Evolutionary conservation across 495 filamentous ascomycete species (phyloP), one percentile per base, ranked within the genome.

Genomic region (Clohesyomyces aquaticus): DNA sequence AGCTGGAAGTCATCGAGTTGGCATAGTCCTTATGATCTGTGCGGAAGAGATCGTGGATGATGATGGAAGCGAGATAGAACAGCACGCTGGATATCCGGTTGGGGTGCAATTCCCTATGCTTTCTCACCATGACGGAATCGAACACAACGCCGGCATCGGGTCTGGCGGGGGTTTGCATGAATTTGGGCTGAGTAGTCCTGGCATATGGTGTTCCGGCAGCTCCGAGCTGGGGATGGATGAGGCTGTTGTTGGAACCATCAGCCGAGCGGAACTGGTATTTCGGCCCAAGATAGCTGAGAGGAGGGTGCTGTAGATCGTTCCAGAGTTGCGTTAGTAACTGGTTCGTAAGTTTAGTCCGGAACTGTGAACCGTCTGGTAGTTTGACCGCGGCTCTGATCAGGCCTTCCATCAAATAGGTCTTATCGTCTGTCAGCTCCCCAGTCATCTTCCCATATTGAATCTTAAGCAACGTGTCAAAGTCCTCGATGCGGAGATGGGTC

Each of bases 21-120:
- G 77, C 82, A 26, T 68, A 72, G 67, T 89, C 80, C 0, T 66
- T 61, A 18, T 80, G 82, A 64, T 85, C 80, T 0, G 86, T 89
- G 59, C 85, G 79, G 73, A 89, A 89, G 14, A 85, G 72, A 68
- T 89, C 86, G 66, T 96, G 92, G 69, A 94, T 96, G 63, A 96
- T 93, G 57, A 96, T 90, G 16, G 86, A 89, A 6, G 91, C 92
- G 72, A 92, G 83, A 66, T 97, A 93, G 80, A 92, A 97, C 12
- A 97, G 77, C 57, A 96, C 81, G 69, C 89, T 93, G 0, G 91
- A 96, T 19, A 96, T 87, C 65, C 89, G 88, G 69, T 89, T 93
- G 3, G 87, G 85, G 75, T 90, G 87, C 48, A 86, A 80, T 61
- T 85, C 81, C 57, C 81, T 85, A 14, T 81, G 73, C 51, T 84